Conservation (phyloP, 169 alveolate genomes). For the Plasmodium inui region DNA sequence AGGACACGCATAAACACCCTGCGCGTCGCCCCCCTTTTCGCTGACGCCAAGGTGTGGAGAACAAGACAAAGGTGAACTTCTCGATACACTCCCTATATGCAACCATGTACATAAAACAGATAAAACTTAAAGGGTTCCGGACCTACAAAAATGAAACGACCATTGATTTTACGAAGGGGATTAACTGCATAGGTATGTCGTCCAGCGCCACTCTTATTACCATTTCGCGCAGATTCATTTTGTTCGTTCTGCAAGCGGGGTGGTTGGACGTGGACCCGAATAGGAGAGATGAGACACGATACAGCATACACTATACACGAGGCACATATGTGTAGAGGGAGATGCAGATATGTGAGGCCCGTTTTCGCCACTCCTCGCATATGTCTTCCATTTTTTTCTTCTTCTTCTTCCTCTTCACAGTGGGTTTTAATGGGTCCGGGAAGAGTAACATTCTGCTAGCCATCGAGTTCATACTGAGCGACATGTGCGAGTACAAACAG, state of each 20-base stretch:
- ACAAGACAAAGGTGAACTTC: slow-evolving; percentile 1
- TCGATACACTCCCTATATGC: neutral
- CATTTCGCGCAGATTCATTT: neutral
- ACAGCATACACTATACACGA: neutral
- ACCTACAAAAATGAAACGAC: slow-evolving; percentile 87
- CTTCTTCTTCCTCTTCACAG: slow-evolving; percentile 7
- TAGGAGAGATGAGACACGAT: too few relatives aligned
- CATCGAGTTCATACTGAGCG: slow-evolving; percentile 68
- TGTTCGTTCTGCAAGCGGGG: neutral
- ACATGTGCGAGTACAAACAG: slow-evolving; percentile 64
- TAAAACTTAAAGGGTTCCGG: slow-evolving; percentile 87
- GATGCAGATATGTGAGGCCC: neutral
- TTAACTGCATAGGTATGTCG: slow-evolving; percentile 84
- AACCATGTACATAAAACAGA: slow-evolving; percentile 87
- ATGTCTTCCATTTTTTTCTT: neutral
- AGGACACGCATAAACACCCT: neutral
- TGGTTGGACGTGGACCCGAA: neutral
- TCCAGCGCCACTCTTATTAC: neutral
- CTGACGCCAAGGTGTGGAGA: neutral
- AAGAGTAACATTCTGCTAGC: slow-evolving; percentile 67
- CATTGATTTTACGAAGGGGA: slow-evolving; percentile 85
- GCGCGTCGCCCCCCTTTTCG: neutral
- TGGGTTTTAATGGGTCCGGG: slow-evolving; percentile 75
- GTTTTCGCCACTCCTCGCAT: neutral
- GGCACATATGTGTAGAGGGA: neutral